Conservation (phyloP, 2,329 filamentous ascomycete genomes). For the Phaeosphaeria sp. region DNA sequence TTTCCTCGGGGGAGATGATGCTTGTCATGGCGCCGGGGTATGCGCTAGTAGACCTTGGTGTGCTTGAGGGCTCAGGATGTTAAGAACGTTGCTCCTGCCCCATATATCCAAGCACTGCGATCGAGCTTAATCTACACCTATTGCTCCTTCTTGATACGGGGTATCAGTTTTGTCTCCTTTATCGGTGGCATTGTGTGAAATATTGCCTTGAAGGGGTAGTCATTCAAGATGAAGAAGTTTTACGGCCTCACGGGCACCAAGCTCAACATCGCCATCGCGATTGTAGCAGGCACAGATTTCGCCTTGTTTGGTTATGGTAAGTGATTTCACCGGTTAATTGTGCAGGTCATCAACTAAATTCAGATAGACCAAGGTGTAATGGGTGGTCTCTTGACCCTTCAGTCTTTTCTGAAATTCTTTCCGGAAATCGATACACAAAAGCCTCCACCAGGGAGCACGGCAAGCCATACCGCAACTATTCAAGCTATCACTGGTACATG, state of each 20-base stretch:
- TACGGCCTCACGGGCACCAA: slow-evolving; percentile 70
- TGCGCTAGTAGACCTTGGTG: slow-evolving; percentile 8
- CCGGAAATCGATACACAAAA: slow-evolving; percentile 50
- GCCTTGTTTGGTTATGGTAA: slow-evolving; percentile 68
- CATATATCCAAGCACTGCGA: not conserved
- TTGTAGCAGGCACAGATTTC: slow-evolving; percentile 77
- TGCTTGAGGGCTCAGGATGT: slow-evolving; percentile 5
- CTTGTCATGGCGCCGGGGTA: slow-evolving; percentile 10
- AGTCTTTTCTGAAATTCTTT: slow-evolving; percentile 61
- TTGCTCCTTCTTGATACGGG: slow-evolving; percentile 4
- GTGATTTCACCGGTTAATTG: slow-evolving; percentile 44
- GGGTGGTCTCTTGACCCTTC: slow-evolving; percentile 71
- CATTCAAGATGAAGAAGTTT: slow-evolving; percentile 51
- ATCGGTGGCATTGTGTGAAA: not conserved
- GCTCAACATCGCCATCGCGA: slow-evolving; percentile 71
- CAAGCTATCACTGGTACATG: slow-evolving; percentile 50
- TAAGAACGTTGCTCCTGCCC: not conserved
- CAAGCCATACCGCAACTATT: slow-evolving; percentile 48
- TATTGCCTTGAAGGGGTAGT: not conserved
- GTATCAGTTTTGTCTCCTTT: not conserved
- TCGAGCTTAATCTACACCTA: not conserved
- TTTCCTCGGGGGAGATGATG: slow-evolving; percentile 14
- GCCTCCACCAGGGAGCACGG: slow-evolving; percentile 37
- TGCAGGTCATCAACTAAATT: slow-evolving; percentile 13
- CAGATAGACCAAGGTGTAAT: slow-evolving; percentile 59